Percentiles rank a stretch among this genome's conserved stretches.
Conservation (phyloP, 1,284 basidiomycete species). For the Marasmius oreades region DNA sequence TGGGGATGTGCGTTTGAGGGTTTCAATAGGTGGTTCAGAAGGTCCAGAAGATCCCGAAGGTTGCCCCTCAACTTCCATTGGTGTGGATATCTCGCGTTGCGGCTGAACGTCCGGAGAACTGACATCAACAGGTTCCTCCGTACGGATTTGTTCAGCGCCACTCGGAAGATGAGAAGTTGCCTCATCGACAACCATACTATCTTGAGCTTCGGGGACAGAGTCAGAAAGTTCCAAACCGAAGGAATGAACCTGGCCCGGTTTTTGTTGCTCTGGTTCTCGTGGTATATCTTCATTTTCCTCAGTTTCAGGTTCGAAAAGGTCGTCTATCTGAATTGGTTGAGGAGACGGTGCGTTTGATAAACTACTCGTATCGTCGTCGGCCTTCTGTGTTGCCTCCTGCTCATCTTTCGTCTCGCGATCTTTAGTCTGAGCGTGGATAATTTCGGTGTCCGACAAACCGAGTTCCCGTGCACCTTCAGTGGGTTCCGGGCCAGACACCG, state of each 20-base stretch:
- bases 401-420: conserved; percentile 3
- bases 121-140: neutral
- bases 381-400: neutral
- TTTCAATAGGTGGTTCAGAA: neutral
- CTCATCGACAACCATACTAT: neutral
- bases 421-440: conserved; percentile 18
- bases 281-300: conserved; percentile 11
- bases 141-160: neutral
- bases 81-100: neutral
- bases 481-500: conserved; percentile 13
- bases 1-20: neutral
- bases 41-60: neutral
- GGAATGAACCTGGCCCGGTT: neutral
- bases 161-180: neutral
- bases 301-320: conserved; percentile 5
- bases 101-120: neutral
- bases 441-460: neutral
- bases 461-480: neutral
- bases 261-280: neutral
- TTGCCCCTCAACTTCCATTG: neutral
- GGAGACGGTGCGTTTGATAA: conserved; percentile 2
- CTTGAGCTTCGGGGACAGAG: neutral
- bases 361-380: neutral
- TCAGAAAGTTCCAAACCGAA: too few species aligned
- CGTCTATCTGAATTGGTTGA: conserved; percentile 14